Base-by-base conservation (phyloP, 2,329 filamentous ascomycete species). In the Coccinonectria pachysandricola region DNA sequence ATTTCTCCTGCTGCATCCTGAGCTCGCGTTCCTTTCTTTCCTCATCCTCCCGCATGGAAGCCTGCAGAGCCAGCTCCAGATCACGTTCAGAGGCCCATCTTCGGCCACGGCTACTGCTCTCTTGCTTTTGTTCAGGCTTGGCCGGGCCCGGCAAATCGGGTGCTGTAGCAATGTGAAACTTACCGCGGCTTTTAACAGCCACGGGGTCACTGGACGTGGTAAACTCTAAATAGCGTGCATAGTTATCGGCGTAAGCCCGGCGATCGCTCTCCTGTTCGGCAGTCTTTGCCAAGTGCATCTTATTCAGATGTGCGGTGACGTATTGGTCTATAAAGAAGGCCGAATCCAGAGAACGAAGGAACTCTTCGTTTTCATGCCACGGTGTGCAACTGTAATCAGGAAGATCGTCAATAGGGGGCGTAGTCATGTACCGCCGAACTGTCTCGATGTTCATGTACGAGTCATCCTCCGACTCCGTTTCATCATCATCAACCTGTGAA, bases 71-170 rank as follows among this genome's bases (percentile, higher is more conserved):
- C 19, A 73, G 67, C 48, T 86, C 75, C 6, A 86, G 53, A 34
- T 87, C 80, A 26, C 79, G 71, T 45, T 87, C 80, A 10, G 77
- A 80, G 9, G 71, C 75, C 48, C 75, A 81, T 30, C 73, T 61
- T 32, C 66, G 68, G 28, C 68, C 50, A 15, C 57, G 43, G 15
- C 69, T 59, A 34, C 71, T 59, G 5, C 68, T 63, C 48, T 80
- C 74, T 1, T 65, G 60, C 34, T 67, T 71, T 3, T 66, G 52
- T 32, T 78, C 75, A 9, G 65, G 59, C 6, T 68, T 53, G 6
- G 56, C 48, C 10, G 58, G 45, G 0, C 53, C 50, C 5, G 36
- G 46, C 2, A 45, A 32, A 8, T 60, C 59, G 2, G 45, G 39
- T 6, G 50, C 40, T 6, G 53, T 45, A 15, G 57, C 54, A 3